Percentiles rank a stretch among this genome's conserved stretches.
These are phyloP conservation scores for Blastomyces parvus DNA, from an alignment of 2,329 filamentous ascomycete genomes.

Conservation along the genomic window DNA sequence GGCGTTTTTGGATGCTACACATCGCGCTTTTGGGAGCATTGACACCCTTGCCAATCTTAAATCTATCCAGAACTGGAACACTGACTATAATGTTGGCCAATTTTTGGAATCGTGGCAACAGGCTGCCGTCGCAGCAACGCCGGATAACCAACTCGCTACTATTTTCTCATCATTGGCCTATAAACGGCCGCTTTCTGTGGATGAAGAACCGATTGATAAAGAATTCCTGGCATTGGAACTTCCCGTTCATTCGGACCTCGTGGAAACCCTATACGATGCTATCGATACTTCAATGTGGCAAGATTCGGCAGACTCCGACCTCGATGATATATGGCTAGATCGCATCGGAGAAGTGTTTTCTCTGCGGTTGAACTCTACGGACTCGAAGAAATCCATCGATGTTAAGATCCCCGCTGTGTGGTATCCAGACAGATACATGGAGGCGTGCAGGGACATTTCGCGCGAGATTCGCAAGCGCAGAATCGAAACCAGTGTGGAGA, in stretches of 20 bases:
- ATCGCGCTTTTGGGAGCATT: conserved; percentile 50
- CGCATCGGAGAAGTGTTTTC: conserved; percentile 47
- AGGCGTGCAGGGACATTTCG: conserved; percentile 41
- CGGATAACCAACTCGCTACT: conserved; percentile 34
- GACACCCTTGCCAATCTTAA: conserved; percentile 38
- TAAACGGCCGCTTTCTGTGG: conserved; percentile 26
- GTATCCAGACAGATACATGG: conserved; percentile 52
- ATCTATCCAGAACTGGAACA: conserved; percentile 15
- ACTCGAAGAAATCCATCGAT: conserved; percentile 28
- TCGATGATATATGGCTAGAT: conserved; percentile 41
- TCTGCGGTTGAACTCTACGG: conserved; percentile 33
- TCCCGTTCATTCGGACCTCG: conserved; percentile 28
- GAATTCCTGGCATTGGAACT: conserved; percentile 34
- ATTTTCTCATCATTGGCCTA: conserved; percentile 40
- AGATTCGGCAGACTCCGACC: conserved; percentile 29
- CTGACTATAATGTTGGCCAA: conserved; percentile 25
- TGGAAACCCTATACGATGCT: conserved; percentile 44
- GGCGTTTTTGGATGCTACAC: conserved; percentile 50
- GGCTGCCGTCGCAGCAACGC: conserved; percentile 35
- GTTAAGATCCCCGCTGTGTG: conserved; percentile 46
- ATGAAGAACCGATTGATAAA: conserved; percentile 23
- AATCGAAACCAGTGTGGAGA: conserved; percentile 26
- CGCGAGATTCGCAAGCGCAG: conserved; percentile 38
- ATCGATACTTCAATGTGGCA: conserved; percentile 45
- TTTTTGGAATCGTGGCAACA: conserved; percentile 44